A percentile compares a stretch with the other conserved stretches of the same genome.
phyloP scores from a whole-genome alignment of 345 rosid genomes.

The Erucastrum elatum region DNA sequence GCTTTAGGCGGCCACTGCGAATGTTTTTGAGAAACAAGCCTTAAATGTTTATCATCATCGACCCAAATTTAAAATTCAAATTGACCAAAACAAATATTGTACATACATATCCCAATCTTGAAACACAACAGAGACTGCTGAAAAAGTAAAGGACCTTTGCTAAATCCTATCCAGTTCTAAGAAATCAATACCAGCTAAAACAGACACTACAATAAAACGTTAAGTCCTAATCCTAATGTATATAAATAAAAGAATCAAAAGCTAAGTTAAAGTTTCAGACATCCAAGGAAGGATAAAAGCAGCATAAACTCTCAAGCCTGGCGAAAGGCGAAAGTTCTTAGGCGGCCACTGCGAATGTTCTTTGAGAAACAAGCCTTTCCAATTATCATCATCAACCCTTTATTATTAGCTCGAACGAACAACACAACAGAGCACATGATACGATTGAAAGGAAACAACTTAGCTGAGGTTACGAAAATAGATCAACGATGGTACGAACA shows the following conservation, averaged over 20 bases:
- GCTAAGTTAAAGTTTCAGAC: constrained; percentile 21
- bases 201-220: neutral
- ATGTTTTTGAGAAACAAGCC: constrained; percentile 82
- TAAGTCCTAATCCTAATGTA: neutral
- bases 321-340: constrained; percentile 75
- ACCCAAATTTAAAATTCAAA: neutral
- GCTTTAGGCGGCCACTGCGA: constrained; percentile 90
- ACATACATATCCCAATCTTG: constrained; percentile 24
- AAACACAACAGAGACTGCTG: constrained; percentile 33
- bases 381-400: constrained; percentile 27
- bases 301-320: neutral
- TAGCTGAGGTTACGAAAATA: neutral
- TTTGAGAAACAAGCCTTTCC: constrained; percentile 75
- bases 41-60: constrained; percentile 38
- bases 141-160: constrained; percentile 37
- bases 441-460: neutral
- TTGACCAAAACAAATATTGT: neutral
- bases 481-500: neutral
- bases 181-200: constrained; percentile 7
- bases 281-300: constrained; percentile 46
- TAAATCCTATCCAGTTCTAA: constrained; percentile 21
- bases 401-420: constrained; percentile 26
- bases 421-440: neutral
- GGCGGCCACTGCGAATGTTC: constrained; percentile 91
- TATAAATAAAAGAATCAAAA: neutral